Evolutionary conservation across 139 green algal genomes (phyloP).

Genomic region (Picocystis salinarum): DNA sequence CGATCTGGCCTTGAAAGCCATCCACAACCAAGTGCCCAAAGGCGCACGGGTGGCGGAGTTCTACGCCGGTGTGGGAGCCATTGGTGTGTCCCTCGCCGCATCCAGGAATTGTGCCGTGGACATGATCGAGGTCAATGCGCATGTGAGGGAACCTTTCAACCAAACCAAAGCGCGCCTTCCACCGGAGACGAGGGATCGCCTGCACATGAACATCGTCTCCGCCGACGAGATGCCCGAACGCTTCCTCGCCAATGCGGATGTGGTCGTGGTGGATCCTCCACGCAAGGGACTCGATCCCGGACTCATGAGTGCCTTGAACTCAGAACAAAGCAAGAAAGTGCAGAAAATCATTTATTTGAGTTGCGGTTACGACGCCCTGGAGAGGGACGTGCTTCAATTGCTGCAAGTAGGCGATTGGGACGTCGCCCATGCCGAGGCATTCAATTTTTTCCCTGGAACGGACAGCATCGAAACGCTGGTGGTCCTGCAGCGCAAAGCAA

Average conservation of each 20-base stretch:
- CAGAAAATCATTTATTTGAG: conserved; percentile 50
- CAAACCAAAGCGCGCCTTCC: conserved; percentile 12
- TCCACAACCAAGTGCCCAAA: conserved; percentile 15
- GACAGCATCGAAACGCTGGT: conserved; percentile 43
- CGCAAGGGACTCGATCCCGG: conserved; percentile 40
- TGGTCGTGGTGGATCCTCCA: conserved; percentile 52
- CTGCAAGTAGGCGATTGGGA: conserved; percentile 21
- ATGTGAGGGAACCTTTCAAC: too few species aligned
- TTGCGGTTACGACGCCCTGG: conserved; percentile 39
- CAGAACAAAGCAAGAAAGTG: not conserved
- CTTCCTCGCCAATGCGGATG: conserved; percentile 27
- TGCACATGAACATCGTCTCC: too few species aligned
- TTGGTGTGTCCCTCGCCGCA: conserved; percentile 40
- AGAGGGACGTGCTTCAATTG: conserved; percentile 23
- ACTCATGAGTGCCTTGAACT: conserved; percentile 24
- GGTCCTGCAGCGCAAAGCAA: conserved; percentile 25
- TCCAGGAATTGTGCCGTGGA: conserved; percentile 3
- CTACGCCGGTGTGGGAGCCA: conserved; percentile 53
- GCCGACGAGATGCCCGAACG: too few species aligned
- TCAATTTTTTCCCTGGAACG: conserved; percentile 44
- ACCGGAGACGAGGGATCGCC: not conserved
- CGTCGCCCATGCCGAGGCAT: conserved; percentile 16
- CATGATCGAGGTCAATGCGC: conserved; percentile 49
- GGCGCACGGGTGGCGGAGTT: conserved; percentile 32
- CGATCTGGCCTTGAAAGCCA: conserved; percentile 17